Conservation (phyloP, 768 basidiomycete species). For the Trametes punicea region DNA sequence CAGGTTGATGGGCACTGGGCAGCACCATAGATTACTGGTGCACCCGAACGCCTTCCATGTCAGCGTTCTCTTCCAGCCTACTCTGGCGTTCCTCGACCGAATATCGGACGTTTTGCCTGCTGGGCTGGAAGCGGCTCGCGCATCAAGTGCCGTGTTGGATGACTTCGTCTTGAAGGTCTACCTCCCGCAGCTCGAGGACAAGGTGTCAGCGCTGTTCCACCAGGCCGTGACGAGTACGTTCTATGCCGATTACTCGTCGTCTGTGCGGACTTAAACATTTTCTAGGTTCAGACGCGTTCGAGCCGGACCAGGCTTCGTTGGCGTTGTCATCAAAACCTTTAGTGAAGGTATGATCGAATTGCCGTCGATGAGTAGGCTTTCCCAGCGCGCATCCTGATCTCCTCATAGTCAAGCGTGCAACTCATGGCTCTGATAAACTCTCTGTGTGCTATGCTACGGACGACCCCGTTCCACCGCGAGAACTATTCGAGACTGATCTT, state of each 20-base stretch:
- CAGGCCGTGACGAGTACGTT: slow-evolving; percentile 70
- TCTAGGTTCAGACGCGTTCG: slow-evolving; percentile 81
- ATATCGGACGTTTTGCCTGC: slow-evolving; percentile 70
- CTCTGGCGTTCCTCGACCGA: slow-evolving; percentile 76
- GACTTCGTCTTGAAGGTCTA: slow-evolving; percentile 93
- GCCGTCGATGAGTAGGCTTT: slow-evolving; percentile 1
- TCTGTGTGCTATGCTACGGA: slow-evolving; percentile 84
- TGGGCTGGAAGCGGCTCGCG: slow-evolving; percentile 60
- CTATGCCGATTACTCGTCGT: neutral
- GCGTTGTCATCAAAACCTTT: slow-evolving; percentile 70
- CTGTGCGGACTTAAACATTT: neutral
- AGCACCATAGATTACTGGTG: slow-evolving; percentile 83
- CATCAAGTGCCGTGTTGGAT: slow-evolving; percentile 74
- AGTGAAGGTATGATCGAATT: slow-evolving; percentile 53
- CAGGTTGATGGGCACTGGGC: slow-evolving; percentile 64
- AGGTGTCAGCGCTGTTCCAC: slow-evolving; percentile 84
- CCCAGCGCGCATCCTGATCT: neutral
- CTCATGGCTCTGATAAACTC: slow-evolving; percentile 90
- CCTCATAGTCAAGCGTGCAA: slow-evolving; percentile 68
- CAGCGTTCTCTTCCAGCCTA: slow-evolving; percentile 91
- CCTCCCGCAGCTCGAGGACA: slow-evolving; percentile 93
- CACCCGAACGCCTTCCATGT: slow-evolving; percentile 94
- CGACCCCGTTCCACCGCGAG: slow-evolving; percentile 92
- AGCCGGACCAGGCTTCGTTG: slow-evolving; percentile 68
- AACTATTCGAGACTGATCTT: slow-evolving; percentile 93